Conservation (phyloP, 306 rosid genomes). For the Oemleria cerasiformis region DNA sequence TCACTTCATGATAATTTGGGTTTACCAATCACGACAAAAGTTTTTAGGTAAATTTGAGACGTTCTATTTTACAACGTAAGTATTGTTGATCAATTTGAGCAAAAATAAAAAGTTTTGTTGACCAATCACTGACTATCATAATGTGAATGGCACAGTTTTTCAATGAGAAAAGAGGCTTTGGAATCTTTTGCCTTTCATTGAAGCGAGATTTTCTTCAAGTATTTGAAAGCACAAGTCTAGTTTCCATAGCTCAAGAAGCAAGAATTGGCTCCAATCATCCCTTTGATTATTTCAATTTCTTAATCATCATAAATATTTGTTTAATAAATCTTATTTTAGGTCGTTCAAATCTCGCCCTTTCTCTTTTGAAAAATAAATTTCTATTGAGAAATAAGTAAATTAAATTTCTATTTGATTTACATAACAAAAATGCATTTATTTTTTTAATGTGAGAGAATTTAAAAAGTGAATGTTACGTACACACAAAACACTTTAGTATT, state of each 20-base stretch:
- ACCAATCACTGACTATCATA: background rate
- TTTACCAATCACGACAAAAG: background rate
- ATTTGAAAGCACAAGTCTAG: background rate
- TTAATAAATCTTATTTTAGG: no score
- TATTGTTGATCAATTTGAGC: no score
- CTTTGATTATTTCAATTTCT: background rate
- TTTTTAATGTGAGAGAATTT: no score
- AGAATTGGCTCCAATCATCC: background rate
- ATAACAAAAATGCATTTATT: no score
- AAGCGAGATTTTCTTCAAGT: background rate
- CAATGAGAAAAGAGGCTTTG: background rate
- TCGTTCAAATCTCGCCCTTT: no score
- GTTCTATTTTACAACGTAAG: no score
- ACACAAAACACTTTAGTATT: no score
- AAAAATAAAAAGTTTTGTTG: no score
- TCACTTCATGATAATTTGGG: background rate
- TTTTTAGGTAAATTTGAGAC: background rate
- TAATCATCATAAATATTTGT: background rate
- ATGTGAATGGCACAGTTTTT: background rate
- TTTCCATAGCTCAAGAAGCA: background rate
- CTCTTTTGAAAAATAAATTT: background rate
- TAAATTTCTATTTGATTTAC: no score
- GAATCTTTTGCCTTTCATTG: background rate
- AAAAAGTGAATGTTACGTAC: no score
- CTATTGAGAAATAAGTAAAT: background rate